Base-by-base conservation (phyloP, 805 yeast genomes). In the Candida insectalens region DNA sequence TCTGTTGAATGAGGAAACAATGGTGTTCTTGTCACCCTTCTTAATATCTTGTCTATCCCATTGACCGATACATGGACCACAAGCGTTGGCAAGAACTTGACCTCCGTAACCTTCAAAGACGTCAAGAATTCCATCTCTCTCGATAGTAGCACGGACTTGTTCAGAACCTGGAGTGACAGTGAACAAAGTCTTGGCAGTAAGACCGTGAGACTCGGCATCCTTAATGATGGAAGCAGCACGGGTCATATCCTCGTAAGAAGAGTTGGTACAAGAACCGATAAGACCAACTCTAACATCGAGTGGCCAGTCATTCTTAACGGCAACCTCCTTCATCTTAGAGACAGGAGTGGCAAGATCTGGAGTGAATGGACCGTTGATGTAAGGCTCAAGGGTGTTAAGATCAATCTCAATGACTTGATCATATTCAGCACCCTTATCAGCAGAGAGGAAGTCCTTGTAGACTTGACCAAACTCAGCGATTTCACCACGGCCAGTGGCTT, bases 31-130 rank as follows among this genome's bases (percentile, higher is more conserved):
- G 43, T 78, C 85, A 49, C 64, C 64, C 55, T 59, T 59, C 50
- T 59, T 50, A 41, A 83, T 72, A 55, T 83, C 94, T 44, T 72
- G 69, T 68, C 97, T 82, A 59, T 92, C 96, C 98, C 98, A 89
- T 69, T 89, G 98, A 38, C 98, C 98, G 56, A 89, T 89, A 69
- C 98, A 89, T 53, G 97, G 98, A 47, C 98, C 98, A 71, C 98
- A 89, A 15, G 98, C 98, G 59, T 89, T 89, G 35, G 97, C 96
- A 48, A 89, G 71, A 29, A 89, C 95, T 39, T 74, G 70, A 47
- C 95, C 98, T 40, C 97, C 97, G 50, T 77, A 80, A 36, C 80
- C 75, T 58, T 79, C 77, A 58, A 89, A 87, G 28, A 79, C 75
- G 30, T 79, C 68, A 41, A 83, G 74, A 53, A 82, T 74, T 38